Evolutionary conservation across 768 basidiomycete genomes (phyloP).

Genomic region (Plicaturopsis crispa): DNA sequence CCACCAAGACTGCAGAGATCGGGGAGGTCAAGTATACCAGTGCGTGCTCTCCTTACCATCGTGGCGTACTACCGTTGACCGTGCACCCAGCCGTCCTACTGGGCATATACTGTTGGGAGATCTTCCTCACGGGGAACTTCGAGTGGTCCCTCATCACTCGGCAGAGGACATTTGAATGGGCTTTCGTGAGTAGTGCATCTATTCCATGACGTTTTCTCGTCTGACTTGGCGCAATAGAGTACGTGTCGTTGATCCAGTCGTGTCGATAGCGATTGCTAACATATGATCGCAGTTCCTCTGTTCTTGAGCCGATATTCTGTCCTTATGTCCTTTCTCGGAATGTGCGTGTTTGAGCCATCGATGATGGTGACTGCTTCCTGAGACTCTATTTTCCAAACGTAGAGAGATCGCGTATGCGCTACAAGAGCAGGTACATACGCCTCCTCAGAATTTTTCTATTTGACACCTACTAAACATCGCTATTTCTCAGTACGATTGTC

Average conservation of each 20-base stretch:
- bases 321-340: slow-evolving; percentile 53
- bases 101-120: slow-evolving; percentile 63
- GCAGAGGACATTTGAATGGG: slow-evolving; percentile 59
- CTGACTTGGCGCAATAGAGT: background rate
- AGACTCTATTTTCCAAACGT: too few species aligned
- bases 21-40: too few species aligned
- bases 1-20: too few species aligned
- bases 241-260: background rate
- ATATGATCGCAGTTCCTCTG: slow-evolving; percentile 41
- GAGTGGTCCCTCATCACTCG: slow-evolving; percentile 57
- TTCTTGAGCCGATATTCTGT: slow-evolving; percentile 70
- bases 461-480: slow-evolving; percentile 17
- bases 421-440: slow-evolving; percentile 21
- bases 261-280: slow-evolving; percentile 2
- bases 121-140: slow-evolving; percentile 55
- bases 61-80: too few species aligned
- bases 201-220: too few species aligned
- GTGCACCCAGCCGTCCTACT: too few species aligned
- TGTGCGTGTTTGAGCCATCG: slow-evolving; percentile 51
- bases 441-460: slow-evolving; percentile 22
- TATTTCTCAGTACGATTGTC: slow-evolving; percentile 21
- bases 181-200: slow-evolving; percentile 41
- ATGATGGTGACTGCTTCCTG: too few species aligned
- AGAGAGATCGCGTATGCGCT: too few species aligned
- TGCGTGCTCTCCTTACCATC: too few species aligned